Percentiles rank a stretch among this genome's conserved stretches.
phyloP scores from a whole-genome alignment of 2,329 filamentous ascomycete species.

The Lachnellula cervina region DNA sequence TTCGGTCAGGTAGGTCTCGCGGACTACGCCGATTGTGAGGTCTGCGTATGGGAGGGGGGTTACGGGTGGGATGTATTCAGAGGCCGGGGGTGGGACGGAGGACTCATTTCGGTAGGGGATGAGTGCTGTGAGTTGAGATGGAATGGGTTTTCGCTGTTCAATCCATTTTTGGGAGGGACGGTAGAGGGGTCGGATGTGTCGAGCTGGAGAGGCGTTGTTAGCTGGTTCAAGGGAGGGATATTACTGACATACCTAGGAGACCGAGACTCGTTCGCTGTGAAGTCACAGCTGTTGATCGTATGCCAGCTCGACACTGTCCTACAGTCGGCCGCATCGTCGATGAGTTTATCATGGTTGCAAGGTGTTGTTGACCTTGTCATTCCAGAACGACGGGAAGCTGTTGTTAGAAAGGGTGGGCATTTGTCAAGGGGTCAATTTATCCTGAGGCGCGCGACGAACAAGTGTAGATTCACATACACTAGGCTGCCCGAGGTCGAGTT shows the following conservation, averaged over 20 bases:
- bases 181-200: slow-evolving; percentile 19
- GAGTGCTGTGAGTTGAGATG: slow-evolving; percentile 14
- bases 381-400: slow-evolving; percentile 2
- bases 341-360: slow-evolving; percentile 24
- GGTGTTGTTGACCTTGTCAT: background rate
- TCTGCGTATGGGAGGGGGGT: slow-evolving; percentile 56
- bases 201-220: slow-evolving; percentile 10
- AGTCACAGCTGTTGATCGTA: slow-evolving; percentile 6
- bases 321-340: slow-evolving; percentile 22
- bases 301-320: slow-evolving; percentile 23
- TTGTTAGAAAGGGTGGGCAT: slow-evolving; percentile 2
- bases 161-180: slow-evolving; percentile 18
- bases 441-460: background rate
- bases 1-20: slow-evolving; percentile 73
- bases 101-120: slow-evolving; percentile 16
- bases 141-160: slow-evolving; percentile 14
- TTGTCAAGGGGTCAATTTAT: background rate
- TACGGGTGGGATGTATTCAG: slow-evolving; percentile 14
- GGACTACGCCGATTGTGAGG: slow-evolving; percentile 73
- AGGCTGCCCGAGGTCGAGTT: background rate
- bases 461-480: background rate
- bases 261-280: slow-evolving; percentile 10
- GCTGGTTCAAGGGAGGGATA: background rate
- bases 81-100: slow-evolving; percentile 5
- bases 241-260: slow-evolving; percentile 15